Evolutionary conservation across 2,329 filamentous ascomycete species (phyloP).

Genomic region (Drechslerella stenobrocha): DNA sequence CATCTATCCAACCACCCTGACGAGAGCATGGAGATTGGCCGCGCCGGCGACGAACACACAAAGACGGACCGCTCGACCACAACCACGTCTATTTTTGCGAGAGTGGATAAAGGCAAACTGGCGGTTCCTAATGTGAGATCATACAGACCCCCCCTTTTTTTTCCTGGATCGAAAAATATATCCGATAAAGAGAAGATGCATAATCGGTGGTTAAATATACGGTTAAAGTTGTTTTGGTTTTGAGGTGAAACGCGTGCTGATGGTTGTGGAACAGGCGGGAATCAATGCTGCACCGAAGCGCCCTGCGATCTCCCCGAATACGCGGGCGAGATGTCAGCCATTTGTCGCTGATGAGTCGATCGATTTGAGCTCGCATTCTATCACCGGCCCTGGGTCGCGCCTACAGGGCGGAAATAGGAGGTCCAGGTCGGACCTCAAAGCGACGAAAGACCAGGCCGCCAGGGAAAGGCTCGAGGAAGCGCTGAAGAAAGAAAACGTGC

Average conservation of each 20-base stretch:
- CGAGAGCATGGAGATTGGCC: slow-evolving; percentile 39
- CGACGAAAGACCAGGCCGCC: slow-evolving; percentile 26
- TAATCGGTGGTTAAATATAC: neutral
- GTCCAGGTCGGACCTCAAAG: slow-evolving; percentile 5
- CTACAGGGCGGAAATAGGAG: slow-evolving; percentile 13
- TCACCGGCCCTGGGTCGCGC: slow-evolving; percentile 7
- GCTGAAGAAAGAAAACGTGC: slow-evolving; percentile 28
- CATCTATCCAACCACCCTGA: slow-evolving; percentile 37
- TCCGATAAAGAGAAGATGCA: neutral
- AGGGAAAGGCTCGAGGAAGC: slow-evolving; percentile 34
- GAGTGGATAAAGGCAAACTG: slow-evolving; percentile 16
- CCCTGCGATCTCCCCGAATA: slow-evolving; percentile 27
- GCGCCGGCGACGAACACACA: slow-evolving; percentile 32
- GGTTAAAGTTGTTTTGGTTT: neutral
- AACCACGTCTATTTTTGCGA: slow-evolving; percentile 24
- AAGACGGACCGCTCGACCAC: slow-evolving; percentile 38
- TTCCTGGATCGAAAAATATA: neutral
- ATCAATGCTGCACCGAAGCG: slow-evolving; percentile 24
- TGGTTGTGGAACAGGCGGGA: neutral
- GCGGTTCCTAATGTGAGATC: slow-evolving; percentile 19
- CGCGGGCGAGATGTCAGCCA: slow-evolving; percentile 32
- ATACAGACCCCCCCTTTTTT: neutral
- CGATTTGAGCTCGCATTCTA: slow-evolving; percentile 30
- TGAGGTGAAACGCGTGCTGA: slow-evolving; percentile 23
- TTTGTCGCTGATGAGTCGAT: slow-evolving; percentile 41